These are phyloP conservation scores for Xylaria curta DNA, from an alignment of 495 filamentous ascomycete genomes.

Conservation along the genomic window DNA sequence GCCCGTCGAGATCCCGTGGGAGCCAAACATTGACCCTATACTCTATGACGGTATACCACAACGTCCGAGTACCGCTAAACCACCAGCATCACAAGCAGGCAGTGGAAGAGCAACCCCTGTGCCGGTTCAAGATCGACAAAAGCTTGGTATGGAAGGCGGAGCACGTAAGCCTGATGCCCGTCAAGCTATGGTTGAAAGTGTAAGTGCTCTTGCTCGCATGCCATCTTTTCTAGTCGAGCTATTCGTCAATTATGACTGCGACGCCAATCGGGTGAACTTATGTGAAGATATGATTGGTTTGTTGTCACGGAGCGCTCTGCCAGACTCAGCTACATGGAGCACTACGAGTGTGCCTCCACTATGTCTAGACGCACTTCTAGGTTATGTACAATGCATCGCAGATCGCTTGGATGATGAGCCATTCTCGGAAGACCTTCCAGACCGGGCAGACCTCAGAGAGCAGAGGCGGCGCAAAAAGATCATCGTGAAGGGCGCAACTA, in stretches of 20 bases:
- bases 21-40: conserved; percentile 86
- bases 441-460: conserved; percentile 65
- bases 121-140: conserved; percentile 90
- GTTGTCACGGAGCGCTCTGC: conserved; percentile 91
- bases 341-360: conserved; percentile 97
- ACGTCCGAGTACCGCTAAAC: conserved; percentile 84
- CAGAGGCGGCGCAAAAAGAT: conserved; percentile 81
- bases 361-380: conserved; percentile 88
- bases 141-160: conserved; percentile 91
- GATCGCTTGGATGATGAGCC: conserved; percentile 81
- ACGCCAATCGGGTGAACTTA: conserved; percentile 87
- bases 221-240: conserved; percentile 93
- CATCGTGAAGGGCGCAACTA: conserved; percentile 84
- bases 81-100: conserved; percentile 72
- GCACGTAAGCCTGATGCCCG: conserved; percentile 89
- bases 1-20: conserved; percentile 85
- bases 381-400: conserved; percentile 88
- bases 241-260: conserved; percentile 98
- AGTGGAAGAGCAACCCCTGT: conserved; percentile 93
- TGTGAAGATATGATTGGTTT: conserved; percentile 96
- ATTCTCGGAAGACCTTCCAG: conserved; percentile 68
- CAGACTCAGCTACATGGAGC: conserved; percentile 98
- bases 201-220: conserved; percentile 88
- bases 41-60: conserved; percentile 95
- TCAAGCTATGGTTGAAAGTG: conserved; percentile 98